phyloP scores from a whole-genome alignment of 2,329 filamentous ascomycete genomes.

The Anisogramma anomala region DNA sequence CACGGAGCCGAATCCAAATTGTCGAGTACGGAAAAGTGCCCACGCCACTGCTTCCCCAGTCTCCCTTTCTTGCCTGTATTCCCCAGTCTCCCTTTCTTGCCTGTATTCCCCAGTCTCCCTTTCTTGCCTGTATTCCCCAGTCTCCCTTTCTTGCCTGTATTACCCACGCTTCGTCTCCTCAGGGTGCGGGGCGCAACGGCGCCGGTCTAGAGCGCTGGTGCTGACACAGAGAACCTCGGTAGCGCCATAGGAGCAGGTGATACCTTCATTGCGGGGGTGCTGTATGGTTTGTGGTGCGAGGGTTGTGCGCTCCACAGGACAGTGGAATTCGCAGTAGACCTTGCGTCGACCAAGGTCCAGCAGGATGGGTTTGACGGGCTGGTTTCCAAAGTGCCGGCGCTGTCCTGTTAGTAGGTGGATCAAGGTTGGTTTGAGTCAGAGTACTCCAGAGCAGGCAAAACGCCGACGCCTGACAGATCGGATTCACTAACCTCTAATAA shows the following conservation, averaged over 20 bases:
- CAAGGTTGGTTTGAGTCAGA: slow-evolving; percentile 9
- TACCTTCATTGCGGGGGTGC: slow-evolving; percentile 61
- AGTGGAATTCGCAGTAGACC: slow-evolving; percentile 44
- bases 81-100: slow-evolving; percentile 1
- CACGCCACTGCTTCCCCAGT: slow-evolving; percentile 15
- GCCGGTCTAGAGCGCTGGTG: neutral
- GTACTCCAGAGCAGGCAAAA: neutral
- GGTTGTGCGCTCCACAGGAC: slow-evolving; percentile 38
- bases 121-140: slow-evolving; percentile 16
- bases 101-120: neutral
- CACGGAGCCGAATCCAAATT: slow-evolving; percentile 30
- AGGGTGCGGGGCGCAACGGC: neutral
- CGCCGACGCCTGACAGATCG: neutral
- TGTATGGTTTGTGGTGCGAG: slow-evolving; percentile 46
- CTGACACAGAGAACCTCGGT: slow-evolving; percentile 4
- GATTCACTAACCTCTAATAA: slow-evolving; percentile 14
- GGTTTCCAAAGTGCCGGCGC: slow-evolving; percentile 16
- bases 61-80: slow-evolving; percentile 16
- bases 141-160: slow-evolving; percentile 2
- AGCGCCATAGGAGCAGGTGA: slow-evolving; percentile 65
- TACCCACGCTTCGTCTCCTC: slow-evolving; percentile 15
- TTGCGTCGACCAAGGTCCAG: slow-evolving; percentile 58
- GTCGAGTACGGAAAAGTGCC: slow-evolving; percentile 41
- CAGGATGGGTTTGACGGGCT: slow-evolving; percentile 53
- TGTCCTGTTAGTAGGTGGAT: slow-evolving; percentile 4